A percentile compares a stretch with the other conserved stretches of the same genome.
These are phyloP conservation scores for Chondrostereum purpureum DNA, from an alignment of 1,284 basidiomycete species.

Conservation along the genomic window DNA sequence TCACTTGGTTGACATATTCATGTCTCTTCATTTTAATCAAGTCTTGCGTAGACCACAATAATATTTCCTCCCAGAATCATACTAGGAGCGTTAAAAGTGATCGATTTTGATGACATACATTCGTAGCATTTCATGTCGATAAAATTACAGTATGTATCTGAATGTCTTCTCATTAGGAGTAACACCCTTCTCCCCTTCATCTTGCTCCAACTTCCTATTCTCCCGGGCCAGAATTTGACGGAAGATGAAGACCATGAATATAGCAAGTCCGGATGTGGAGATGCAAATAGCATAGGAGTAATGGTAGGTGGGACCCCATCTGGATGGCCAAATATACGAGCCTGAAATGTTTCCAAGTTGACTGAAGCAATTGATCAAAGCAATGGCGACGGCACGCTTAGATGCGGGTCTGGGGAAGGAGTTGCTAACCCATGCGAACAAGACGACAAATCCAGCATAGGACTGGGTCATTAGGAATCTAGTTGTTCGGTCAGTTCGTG, in stretches of 20 bases:
- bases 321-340: constrained; percentile 44
- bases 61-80: background rate
- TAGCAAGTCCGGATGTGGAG: constrained; percentile 30
- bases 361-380: constrained; percentile 64
- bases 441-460: constrained; percentile 60
- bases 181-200: constrained; percentile 25
- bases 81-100: background rate
- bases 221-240: constrained; percentile 24
- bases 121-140: too few species aligned
- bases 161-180: constrained; percentile 25
- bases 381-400: constrained; percentile 66
- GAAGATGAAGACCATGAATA: constrained; percentile 44
- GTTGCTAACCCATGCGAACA: constrained; percentile 63
- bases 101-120: background rate
- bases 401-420: constrained; percentile 61
- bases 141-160: constrained; percentile 31
- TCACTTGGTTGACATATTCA: background rate
- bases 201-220: constrained; percentile 27
- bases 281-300: constrained; percentile 44
- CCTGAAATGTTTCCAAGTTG: constrained; percentile 66
- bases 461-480: constrained; percentile 71
- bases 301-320: constrained; percentile 37
- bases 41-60: background rate
- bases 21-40: background rate
- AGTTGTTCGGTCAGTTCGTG: too few species aligned